A percentile compares a stretch with the other conserved stretches of the same genome.
Conservation (phyloP, 768 basidiomycete genomes). For the Pisolithus marmoratus region DNA sequence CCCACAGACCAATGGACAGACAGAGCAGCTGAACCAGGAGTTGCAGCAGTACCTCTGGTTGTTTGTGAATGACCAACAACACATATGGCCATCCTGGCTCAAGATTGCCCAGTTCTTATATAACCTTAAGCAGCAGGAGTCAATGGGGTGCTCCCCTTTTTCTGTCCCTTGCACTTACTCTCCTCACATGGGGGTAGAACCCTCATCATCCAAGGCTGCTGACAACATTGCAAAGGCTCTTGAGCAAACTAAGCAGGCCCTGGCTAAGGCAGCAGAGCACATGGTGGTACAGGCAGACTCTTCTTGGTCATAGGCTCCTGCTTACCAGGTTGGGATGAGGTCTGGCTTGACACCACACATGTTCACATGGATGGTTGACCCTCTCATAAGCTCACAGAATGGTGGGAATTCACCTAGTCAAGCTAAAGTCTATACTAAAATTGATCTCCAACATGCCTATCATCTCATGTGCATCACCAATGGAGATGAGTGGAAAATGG, state of each 20-base stretch:
- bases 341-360: slow-evolving; percentile 20
- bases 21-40: slow-evolving; percentile 14
- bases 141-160: not conserved
- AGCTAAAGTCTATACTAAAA: no score
- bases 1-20: slow-evolving; percentile 27
- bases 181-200: not conserved
- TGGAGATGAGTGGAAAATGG: no score
- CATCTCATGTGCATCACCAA: no score
- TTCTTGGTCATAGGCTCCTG: not conserved
- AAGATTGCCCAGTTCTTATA: not conserved
- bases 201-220: not conserved
- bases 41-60: slow-evolving; percentile 10
- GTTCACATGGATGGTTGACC: slow-evolving; percentile 8
- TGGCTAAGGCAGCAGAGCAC: not conserved
- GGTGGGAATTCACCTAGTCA: no score
- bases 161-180: not conserved
- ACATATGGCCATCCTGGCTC: not conserved
- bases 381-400: slow-evolving; percentile 14
- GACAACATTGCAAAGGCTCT: not conserved
- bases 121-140: not conserved
- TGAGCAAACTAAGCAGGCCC: not conserved
- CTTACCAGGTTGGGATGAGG: slow-evolving; percentile 17
- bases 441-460: no score
- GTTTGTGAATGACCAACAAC: not conserved
- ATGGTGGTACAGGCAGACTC: not conserved